Evolutionary conservation across 2,329 filamentous ascomycete genomes (phyloP).

Genomic region (Macroventuria anomochaeta): DNA sequence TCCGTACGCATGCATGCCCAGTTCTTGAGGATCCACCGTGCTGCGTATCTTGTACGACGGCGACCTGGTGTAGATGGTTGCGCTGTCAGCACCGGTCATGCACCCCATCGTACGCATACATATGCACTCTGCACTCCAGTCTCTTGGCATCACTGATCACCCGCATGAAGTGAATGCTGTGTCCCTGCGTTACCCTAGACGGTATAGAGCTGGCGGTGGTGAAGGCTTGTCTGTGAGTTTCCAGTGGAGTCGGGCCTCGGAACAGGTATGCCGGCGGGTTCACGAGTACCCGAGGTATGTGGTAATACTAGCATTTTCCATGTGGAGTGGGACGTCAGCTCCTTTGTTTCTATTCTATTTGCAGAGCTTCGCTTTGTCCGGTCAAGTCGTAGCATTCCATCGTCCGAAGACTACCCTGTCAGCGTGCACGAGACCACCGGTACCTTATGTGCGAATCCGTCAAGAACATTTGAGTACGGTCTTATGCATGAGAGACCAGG

Average conservation of each 20-base stretch:
- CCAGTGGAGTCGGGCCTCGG: background rate
- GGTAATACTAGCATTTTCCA: background rate
- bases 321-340: background rate
- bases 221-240: background rate
- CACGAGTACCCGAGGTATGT: conserved; percentile 5
- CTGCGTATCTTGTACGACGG: conserved; percentile 9
- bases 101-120: conserved; percentile 13
- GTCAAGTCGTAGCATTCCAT: background rate
- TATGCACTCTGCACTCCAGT: conserved; percentile 19
- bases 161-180: conserved; percentile 12
- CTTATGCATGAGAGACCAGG: conserved; percentile 1
- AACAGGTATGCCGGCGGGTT: background rate
- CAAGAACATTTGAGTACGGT: background rate
- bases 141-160: conserved; percentile 26
- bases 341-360: background rate
- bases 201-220: background rate
- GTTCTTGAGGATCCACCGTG: conserved; percentile 4
- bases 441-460: background rate
- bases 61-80: conserved; percentile 10
- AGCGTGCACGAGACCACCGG: background rate
- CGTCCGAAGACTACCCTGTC: background rate
- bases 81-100: conserved; percentile 9
- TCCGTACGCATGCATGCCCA: conserved; percentile 9
- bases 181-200: conserved; percentile 11
- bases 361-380: background rate